These are phyloP conservation scores for Aspergillus funiculosus DNA, from an alignment of 495 filamentous ascomycete species.

Conservation along the genomic window DNA sequence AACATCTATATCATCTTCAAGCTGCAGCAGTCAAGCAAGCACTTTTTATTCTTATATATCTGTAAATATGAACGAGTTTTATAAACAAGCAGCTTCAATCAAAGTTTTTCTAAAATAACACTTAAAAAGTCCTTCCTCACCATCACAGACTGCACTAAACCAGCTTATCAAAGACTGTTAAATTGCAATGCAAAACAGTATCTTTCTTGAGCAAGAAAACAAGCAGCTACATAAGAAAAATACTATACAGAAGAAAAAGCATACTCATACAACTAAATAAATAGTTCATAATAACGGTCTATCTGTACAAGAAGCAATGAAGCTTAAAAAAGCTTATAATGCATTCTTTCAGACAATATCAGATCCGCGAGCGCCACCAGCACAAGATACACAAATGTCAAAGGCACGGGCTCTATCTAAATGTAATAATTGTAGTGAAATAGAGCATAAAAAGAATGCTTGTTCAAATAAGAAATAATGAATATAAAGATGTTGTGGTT, in stretches of 20 bases:
- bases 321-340: too few species aligned
- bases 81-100: neutral
- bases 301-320: neutral
- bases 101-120: neutral
- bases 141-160: neutral
- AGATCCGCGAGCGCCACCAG: too few species aligned
- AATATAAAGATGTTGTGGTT: too few species aligned
- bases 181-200: neutral
- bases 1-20: too few species aligned
- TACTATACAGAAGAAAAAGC: neutral
- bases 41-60: neutral
- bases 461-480: too few species aligned
- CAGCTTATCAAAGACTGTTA: neutral
- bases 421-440: too few species aligned
- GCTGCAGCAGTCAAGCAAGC: neutral
- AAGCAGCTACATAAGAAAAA: neutral
- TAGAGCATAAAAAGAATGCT: too few species aligned
- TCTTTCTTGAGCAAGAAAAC: neutral
- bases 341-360: too few species aligned
- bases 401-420: too few species aligned
- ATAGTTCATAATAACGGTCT: neutral
- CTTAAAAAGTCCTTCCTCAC: neutral
- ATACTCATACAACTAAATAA: neutral
- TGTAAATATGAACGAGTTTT: neutral
- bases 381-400: too few species aligned